Conservation (phyloP, 2,329 filamentous ascomycete genomes). For the Tolypocladium cylindrosporum region DNA sequence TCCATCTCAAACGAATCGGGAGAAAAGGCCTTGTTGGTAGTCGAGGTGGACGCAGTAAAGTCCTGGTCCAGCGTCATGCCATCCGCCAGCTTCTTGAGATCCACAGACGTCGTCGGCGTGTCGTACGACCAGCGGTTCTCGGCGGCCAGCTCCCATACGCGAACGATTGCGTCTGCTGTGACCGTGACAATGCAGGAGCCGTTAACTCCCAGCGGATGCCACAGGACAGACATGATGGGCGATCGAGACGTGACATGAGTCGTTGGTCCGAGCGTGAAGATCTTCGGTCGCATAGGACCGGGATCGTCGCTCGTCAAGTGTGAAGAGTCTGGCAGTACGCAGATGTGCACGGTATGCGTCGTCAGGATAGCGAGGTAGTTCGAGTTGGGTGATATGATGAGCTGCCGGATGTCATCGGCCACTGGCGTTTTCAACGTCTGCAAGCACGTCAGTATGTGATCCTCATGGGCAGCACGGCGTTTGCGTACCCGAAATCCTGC, state of each 20-base stretch:
- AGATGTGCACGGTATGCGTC: slow-evolving; percentile 78
- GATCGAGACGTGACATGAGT: slow-evolving; percentile 83
- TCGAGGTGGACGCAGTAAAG: slow-evolving; percentile 64
- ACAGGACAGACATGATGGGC: slow-evolving; percentile 69
- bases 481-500: slow-evolving; percentile 23
- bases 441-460: slow-evolving; percentile 1
- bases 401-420: slow-evolving; percentile 73
- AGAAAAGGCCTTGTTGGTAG: slow-evolving; percentile 73
- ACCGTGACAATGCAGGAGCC: slow-evolving; percentile 79
- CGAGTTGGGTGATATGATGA: slow-evolving; percentile 72
- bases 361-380: slow-evolving; percentile 81
- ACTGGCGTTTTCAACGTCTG: slow-evolving; percentile 70
- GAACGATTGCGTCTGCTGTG: slow-evolving; percentile 77
- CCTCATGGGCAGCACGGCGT: neutral
- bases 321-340: slow-evolving; percentile 70
- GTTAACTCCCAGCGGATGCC: slow-evolving; percentile 84
- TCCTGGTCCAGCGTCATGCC: slow-evolving; percentile 75
- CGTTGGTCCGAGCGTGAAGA: slow-evolving; percentile 85
- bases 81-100: slow-evolving; percentile 81
- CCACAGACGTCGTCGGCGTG: slow-evolving; percentile 70
- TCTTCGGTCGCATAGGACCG: slow-evolving; percentile 66
- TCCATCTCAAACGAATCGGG: slow-evolving; percentile 90
- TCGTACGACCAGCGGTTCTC: slow-evolving; percentile 82
- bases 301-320: slow-evolving; percentile 62
- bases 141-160: slow-evolving; percentile 83